These are phyloP conservation scores for Teratosphaeria viscida DNA, from an alignment of 2,329 filamentous ascomycete genomes.

Conservation along the genomic window DNA sequence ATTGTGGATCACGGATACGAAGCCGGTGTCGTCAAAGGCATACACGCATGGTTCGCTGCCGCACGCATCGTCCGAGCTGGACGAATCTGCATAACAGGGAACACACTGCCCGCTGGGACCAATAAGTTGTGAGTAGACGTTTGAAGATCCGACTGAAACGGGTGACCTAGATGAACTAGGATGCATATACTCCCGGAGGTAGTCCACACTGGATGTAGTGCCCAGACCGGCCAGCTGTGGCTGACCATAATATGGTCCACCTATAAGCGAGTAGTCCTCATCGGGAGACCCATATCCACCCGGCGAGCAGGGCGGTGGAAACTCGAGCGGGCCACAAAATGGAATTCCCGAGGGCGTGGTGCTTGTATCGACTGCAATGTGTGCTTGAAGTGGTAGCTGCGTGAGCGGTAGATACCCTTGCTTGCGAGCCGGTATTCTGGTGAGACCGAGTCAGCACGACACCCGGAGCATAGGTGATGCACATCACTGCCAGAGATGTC, in stretches of 20 bases:
- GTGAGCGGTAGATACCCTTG: slow-evolving; percentile 4
- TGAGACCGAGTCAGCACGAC: background rate
- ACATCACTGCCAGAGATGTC: background rate
- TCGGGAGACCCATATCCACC: slow-evolving; percentile 9
- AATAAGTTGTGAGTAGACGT: slow-evolving; percentile 3
- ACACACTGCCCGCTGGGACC: background rate
- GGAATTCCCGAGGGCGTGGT: background rate
- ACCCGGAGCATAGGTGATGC: background rate
- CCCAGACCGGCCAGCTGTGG: slow-evolving; percentile 5
- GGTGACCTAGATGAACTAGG: slow-evolving; percentile 8
- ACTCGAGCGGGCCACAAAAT: slow-evolving; percentile 5
- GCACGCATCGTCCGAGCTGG: slow-evolving; percentile 2
- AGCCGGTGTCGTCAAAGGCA: background rate
- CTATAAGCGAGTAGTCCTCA: slow-evolving; percentile 9
- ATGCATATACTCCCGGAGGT: slow-evolving; percentile 1
- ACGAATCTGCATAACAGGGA: slow-evolving; percentile 1
- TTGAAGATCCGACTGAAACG: slow-evolving; percentile 10
- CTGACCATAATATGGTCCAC: slow-evolving; percentile 11
- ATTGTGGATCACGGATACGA: background rate
- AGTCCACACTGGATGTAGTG: slow-evolving; percentile 4
- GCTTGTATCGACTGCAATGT: background rate
- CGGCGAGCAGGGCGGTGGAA: slow-evolving; percentile 9
- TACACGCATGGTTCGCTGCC: background rate
- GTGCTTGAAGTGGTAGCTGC: slow-evolving; percentile 2
- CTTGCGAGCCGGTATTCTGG: slow-evolving; percentile 1